Evolutionary conservation across 2,329 filamentous ascomycete genomes (phyloP).

Genomic region (Penicillium sp.): DNA sequence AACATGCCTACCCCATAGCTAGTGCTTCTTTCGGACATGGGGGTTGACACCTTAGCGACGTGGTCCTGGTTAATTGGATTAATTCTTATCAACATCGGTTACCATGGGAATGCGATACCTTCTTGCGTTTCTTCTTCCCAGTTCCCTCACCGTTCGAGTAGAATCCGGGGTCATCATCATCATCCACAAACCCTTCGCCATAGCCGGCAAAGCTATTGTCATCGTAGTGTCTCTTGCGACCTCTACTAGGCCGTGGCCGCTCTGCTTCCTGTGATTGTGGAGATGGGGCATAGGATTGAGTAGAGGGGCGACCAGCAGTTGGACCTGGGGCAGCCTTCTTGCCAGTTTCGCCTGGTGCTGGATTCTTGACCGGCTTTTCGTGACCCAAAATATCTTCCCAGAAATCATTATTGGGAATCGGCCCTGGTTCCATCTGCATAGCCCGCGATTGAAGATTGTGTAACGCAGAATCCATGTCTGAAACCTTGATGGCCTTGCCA

Average conservation of each 20-base stretch:
- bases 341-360: slow-evolving; percentile 25
- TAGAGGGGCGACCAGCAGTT: slow-evolving; percentile 22
- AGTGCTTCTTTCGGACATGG: slow-evolving; percentile 40
- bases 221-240: slow-evolving; percentile 51
- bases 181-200: slow-evolving; percentile 51
- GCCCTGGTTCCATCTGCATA: slow-evolving; percentile 49
- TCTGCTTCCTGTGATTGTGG: slow-evolving; percentile 33
- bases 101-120: slow-evolving; percentile 32
- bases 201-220: slow-evolving; percentile 53
- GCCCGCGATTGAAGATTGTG: slow-evolving; percentile 43
- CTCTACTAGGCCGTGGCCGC: slow-evolving; percentile 43
- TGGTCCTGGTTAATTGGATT: slow-evolving; percentile 34
- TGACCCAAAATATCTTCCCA: slow-evolving; percentile 51
- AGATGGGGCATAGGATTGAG: slow-evolving; percentile 30
- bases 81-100: background rate
- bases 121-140: slow-evolving; percentile 50
- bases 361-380: slow-evolving; percentile 44
- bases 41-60: slow-evolving; percentile 40
- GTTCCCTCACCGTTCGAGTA: slow-evolving; percentile 46
- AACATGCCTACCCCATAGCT: slow-evolving; percentile 47
- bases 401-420: slow-evolving; percentile 46
- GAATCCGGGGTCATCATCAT: slow-evolving; percentile 45
- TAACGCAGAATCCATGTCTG: slow-evolving; percentile 43
- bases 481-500: slow-evolving; percentile 47
- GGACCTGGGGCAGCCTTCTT: slow-evolving; percentile 32